phyloP scores from a whole-genome alignment of 805 yeast genomes.

The Yarrowia keelungensis region DNA sequence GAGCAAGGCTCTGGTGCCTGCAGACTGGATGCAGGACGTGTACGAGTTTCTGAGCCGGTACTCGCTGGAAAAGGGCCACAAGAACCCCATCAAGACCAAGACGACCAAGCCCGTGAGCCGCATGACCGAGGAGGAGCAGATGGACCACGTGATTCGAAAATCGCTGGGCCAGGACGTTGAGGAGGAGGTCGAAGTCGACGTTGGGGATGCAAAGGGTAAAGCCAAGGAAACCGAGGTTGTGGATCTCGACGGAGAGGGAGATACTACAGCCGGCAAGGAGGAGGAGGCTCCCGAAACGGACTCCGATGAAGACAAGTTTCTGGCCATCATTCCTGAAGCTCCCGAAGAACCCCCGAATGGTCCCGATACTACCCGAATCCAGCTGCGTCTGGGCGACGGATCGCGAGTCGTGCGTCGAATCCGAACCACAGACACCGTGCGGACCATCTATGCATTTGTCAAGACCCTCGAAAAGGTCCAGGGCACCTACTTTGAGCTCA shows the following conservation, averaged over 20 bases:
- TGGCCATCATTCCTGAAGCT: slow-evolving; percentile 57
- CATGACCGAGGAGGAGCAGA: slow-evolving; percentile 84
- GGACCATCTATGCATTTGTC: slow-evolving; percentile 66
- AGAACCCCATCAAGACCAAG: slow-evolving; percentile 60
- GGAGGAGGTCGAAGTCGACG: slow-evolving; percentile 40
- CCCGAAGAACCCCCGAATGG: slow-evolving; percentile 71
- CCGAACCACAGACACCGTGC: slow-evolving; percentile 62
- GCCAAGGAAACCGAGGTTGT: slow-evolving; percentile 43
- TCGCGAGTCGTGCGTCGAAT: slow-evolving; percentile 77
- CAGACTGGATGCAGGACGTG: slow-evolving; percentile 69
- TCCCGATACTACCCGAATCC: slow-evolving; percentile 74
- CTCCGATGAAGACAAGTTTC: slow-evolving; percentile 57
- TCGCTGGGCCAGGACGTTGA: slow-evolving; percentile 55
- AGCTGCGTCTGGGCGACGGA: slow-evolving; percentile 90
- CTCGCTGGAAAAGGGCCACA: slow-evolving; percentile 66
- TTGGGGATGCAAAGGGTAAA: slow-evolving; percentile 43
- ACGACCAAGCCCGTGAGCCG: slow-evolving; percentile 64
- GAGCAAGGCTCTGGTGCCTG: slow-evolving; percentile 65
- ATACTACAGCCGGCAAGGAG: background rate
- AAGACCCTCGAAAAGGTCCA: slow-evolving; percentile 60
- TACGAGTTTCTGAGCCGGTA: slow-evolving; percentile 70
- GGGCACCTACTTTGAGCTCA: slow-evolving; percentile 60
- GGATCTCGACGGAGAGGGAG: slow-evolving; percentile 19
- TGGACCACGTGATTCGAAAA: slow-evolving; percentile 74
- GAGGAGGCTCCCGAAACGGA: slow-evolving; percentile 44